These are phyloP conservation scores for Durio zibethinus DNA, from an alignment of 345 rosid species.

Conservation along the genomic window DNA sequence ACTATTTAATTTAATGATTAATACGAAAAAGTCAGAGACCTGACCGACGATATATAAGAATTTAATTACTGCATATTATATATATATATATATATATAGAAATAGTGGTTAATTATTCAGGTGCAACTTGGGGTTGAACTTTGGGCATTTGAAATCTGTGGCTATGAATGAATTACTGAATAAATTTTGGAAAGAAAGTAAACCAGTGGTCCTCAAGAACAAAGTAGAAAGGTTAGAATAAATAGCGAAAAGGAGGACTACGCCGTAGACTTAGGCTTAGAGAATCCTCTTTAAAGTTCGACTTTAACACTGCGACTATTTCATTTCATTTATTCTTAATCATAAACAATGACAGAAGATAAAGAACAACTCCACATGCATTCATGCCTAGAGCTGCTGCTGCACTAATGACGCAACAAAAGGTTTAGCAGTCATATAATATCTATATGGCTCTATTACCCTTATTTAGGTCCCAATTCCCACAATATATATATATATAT, in stretches of 20 bases:
- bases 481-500: constrained; percentile 7
- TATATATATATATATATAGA: not conserved
- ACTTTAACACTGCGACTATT: not conserved
- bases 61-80: not conserved
- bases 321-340: constrained; percentile 30
- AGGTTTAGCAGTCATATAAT: constrained; percentile 17
- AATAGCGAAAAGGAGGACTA: constrained; percentile 29
- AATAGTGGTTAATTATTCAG: not conserved
- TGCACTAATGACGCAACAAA: constrained; percentile 27
- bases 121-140: not conserved
- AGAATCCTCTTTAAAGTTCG: constrained; percentile 41
- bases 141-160: constrained; percentile 10
- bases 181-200: constrained; percentile 15
- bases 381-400: constrained; percentile 29
- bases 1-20: not conserved
- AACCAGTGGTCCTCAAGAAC: constrained; percentile 40
- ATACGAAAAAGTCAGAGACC: not conserved
- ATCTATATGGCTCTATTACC: constrained; percentile 11
- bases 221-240: constrained; percentile 31
- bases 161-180: constrained; percentile 6
- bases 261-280: constrained; percentile 27
- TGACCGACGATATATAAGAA: not conserved
- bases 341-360: constrained; percentile 30
- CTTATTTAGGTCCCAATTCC: constrained; percentile 26
- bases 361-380: constrained; percentile 44